Percentiles rank a stretch among this genome's conserved stretches.
These are phyloP conservation scores for Stachybotrys echinatus DNA, from an alignment of 2,329 filamentous ascomycete species.

Conservation along the genomic window DNA sequence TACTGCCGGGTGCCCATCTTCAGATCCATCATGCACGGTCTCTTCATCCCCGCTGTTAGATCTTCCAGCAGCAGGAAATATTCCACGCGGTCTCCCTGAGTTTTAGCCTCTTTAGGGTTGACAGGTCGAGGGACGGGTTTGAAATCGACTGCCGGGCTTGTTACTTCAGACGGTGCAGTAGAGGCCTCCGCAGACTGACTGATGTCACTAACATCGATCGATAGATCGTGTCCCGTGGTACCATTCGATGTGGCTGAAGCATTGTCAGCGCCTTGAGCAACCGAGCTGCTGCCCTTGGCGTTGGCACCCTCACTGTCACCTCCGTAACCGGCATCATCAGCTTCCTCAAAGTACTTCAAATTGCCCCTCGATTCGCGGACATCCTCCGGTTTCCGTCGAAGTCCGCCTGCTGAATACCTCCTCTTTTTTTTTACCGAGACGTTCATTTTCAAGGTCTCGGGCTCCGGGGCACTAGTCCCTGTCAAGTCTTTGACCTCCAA, in stretches of 20 bases:
- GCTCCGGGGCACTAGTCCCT: slow-evolving; percentile 60
- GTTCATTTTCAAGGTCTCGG: slow-evolving; percentile 45
- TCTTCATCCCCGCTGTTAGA: slow-evolving; percentile 92
- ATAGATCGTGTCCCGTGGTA: not conserved
- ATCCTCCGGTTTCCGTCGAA: slow-evolving; percentile 68
- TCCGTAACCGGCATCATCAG: slow-evolving; percentile 76
- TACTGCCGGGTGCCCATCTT: slow-evolving; percentile 99
- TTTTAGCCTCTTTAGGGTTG: slow-evolving; percentile 74
- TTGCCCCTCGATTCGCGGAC: slow-evolving; percentile 67
- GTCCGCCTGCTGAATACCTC: slow-evolving; percentile 81
- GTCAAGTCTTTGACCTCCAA: slow-evolving; percentile 48
- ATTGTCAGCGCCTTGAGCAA: not conserved
- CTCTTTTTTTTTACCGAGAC: slow-evolving; percentile 49
- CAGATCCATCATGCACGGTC: slow-evolving; percentile 92
- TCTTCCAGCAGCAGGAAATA: slow-evolving; percentile 94
- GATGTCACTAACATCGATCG: slow-evolving; percentile 5
- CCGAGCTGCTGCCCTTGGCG: not conserved
- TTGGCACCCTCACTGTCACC: slow-evolving; percentile 43
- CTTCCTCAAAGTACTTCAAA: slow-evolving; percentile 86
- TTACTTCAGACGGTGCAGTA: slow-evolving; percentile 25
- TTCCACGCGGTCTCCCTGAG: slow-evolving; percentile 65
- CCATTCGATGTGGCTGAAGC: slow-evolving; percentile 1
- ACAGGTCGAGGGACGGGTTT: slow-evolving; percentile 52
- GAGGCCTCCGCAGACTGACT: slow-evolving; percentile 28
- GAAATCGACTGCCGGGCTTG: slow-evolving; percentile 30